Evolutionary conservation across 139 green algal genomes (phyloP), one percentile per base, ranked within the genome.

Genomic region (Asterochloris erici): DNA sequence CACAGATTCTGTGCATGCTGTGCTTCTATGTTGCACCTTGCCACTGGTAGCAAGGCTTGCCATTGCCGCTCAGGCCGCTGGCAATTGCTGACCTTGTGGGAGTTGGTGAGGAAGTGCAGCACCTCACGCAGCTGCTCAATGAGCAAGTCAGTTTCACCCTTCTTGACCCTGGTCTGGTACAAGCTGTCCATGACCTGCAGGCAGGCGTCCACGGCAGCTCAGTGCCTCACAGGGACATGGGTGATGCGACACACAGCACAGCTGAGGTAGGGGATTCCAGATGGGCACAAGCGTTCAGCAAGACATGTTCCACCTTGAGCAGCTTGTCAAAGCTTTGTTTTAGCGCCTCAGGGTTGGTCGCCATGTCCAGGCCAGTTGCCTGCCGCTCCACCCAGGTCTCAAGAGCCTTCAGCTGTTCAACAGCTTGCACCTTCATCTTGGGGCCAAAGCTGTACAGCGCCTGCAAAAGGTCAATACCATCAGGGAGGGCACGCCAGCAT

Each of bases 111-210:
- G 21, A 84, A 60, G 12, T 73, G 24, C 63, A 94, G 91, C 0
- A 81, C 75, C 85, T 94, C 92, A 10, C 83, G 84, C 86, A 97
- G 85, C 90, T 96, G 92, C 79, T 96, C 94, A 63, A 96, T 90
- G 66, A 93, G 82, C 69, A 96, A 86, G 79, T 97, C 91, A 11
- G 83, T 92, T 47, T 91, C 78, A 0, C 74, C 66, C 87, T 93
- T 93, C 86, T 92, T 90, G n/a, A 88, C 76, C 78, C 91, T 91
- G 62, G 91, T 66, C 63, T 89, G 85, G 83, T 92, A 96, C 86
- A 97, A 84, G 0, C 87, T 84, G 81, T 94, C 92, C 94, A 97
- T 95, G 23, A 96, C 93, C 88, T 94, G 90, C n/a, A 88, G 24
- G 24, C 61, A 80, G 16, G 38, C 38, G 38, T 10, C 6, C 38